These are phyloP conservation scores for Phoma sp. DNA, from an alignment of 2,329 filamentous ascomycete genomes.

Conservation along the genomic window DNA sequence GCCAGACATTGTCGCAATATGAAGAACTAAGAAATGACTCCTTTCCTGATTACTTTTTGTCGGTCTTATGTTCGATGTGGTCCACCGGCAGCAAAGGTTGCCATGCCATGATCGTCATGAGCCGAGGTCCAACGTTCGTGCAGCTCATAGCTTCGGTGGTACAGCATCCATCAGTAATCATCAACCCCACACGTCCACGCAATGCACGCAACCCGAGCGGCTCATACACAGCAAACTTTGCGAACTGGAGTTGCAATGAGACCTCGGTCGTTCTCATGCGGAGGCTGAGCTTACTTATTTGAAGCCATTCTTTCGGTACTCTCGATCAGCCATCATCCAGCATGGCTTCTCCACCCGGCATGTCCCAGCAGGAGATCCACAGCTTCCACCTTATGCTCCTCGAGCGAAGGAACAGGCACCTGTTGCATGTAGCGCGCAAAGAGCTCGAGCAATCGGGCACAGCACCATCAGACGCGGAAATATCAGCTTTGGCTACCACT, in stretches of 20 bases:
- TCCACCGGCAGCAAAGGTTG: background rate
- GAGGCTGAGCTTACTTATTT: background rate
- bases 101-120: background rate
- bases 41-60: background rate
- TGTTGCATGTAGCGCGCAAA: background rate
- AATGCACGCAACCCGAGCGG: background rate
- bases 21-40: background rate
- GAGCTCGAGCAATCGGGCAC: conserved; percentile 1
- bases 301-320: background rate
- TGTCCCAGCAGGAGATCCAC: conserved; percentile 1
- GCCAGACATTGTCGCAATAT: conserved; percentile 58
- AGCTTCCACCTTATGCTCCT: background rate
- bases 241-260: background rate
- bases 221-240: background rate
- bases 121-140: conserved; percentile 12
- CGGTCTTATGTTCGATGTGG: background rate
- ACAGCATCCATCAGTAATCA: conserved; percentile 22
- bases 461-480: background rate
- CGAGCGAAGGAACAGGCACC: background rate
- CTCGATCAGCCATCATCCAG: background rate
- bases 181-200: background rate
- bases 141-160: background rate
- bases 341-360: background rate
- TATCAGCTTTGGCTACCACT: conserved; percentile 9
- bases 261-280: background rate